Base-by-base conservation (phyloP, 768 basidiomycete species). In the Leccinum incarnatum region DNA sequence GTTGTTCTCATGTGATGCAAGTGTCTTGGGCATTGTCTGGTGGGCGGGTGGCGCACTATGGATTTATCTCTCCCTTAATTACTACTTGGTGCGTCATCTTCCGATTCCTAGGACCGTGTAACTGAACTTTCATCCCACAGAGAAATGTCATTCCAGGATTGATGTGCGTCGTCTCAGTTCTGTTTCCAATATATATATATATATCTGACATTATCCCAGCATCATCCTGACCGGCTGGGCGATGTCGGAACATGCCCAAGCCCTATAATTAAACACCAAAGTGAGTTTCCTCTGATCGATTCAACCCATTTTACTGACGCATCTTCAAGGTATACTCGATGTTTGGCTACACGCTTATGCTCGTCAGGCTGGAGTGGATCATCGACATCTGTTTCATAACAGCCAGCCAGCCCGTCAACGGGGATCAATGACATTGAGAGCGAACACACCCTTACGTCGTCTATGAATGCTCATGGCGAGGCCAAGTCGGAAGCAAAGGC, bases 21-120 rank as follows among this genome's bases (percentile, higher is more conserved):
- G 89, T 3, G 83, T 89, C 53, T 75, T 93, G 46, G 70, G 70
- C 12, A 19, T 72, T 3, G n/a, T 73, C 11, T 72, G 93, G 95
- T 95, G 93, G 93, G 81, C 89, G 14, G 95, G 95, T 55, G 95
- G 95, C n/a, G 76, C 86, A n/a, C 76, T 98, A 6, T 95, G 94
- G 1, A 88, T 97, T 51, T 88, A 87, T 69, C 81, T 96, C 12
- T 80, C 90, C 2, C 79, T 89, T 56, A 87, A 88, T 57, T n/a
- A n/a, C n/a, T 89, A 91, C 62, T 88, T 88, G 74, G 89, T 85
- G 62, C 55, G 79, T 27, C 27, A 27, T 67, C 27, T 27, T 27
- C 27, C 27, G 7, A 27, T 27, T 27, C 27, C 6, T 27, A 27
- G 27, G 27, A 27, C 27, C 27, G 27, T 27, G 27, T 27, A 27